A percentile compares a stretch with the other conserved stretches of the same genome.
Evolutionary conservation across 306 rosid species (phyloP).

Genomic region (Glycine latifolia): DNA sequence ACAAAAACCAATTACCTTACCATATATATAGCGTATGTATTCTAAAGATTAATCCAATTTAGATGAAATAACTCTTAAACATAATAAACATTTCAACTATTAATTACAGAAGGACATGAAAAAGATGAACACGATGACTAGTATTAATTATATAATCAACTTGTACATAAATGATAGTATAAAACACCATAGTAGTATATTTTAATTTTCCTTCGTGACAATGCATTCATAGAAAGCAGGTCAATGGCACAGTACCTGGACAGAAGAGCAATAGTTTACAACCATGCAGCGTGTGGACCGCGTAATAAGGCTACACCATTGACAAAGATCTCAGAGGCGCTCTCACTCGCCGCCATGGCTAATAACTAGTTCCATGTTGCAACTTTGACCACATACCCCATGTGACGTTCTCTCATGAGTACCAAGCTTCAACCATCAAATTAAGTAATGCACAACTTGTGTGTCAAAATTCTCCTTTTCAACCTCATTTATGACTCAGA

Average conservation of each 20-base stretch:
- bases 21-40: no score
- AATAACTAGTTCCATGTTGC: constrained; percentile 12
- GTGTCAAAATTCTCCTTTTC: constrained; percentile 39
- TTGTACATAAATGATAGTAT: not conserved
- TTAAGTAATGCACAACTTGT: constrained; percentile 12
- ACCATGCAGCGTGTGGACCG: constrained; percentile 55
- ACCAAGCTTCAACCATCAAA: constrained; percentile 55
- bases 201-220: not conserved
- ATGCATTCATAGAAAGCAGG: constrained; percentile 9
- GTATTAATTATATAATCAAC: constrained; percentile 1
- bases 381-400: constrained; percentile 53
- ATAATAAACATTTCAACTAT: constrained; percentile 1
- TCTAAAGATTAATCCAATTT: no score
- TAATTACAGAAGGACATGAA: not conserved
- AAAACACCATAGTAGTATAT: not conserved
- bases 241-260: constrained; percentile 51
- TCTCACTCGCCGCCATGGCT: constrained; percentile 21
- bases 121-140: not conserved
- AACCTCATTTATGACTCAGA: constrained; percentile 44
- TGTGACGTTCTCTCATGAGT: constrained; percentile 47
- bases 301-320: constrained; percentile 41
- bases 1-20: no score
- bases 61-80: no score
- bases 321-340: constrained; percentile 16
- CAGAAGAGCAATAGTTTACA: constrained; percentile 44